Conservation (phyloP, 192 early-diverging fungal genomes). For the Radiomyces spectabilis region DNA sequence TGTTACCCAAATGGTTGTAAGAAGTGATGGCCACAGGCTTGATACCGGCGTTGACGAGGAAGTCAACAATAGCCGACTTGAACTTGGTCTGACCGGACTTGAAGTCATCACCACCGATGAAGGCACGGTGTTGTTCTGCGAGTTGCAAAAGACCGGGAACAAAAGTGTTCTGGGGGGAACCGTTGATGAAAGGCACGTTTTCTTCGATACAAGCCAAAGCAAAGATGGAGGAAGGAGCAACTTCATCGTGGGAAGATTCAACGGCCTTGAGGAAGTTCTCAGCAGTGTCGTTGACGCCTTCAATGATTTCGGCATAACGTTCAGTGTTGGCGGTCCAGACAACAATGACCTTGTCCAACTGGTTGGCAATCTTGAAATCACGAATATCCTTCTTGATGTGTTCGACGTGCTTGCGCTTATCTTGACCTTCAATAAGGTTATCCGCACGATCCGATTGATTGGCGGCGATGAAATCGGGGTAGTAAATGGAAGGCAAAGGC, state of each 20-base stretch:
- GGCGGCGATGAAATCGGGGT: constrained; percentile 98
- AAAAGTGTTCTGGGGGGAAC: constrained; percentile 99
- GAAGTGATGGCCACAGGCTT: constrained; percentile 94
- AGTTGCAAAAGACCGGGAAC: constrained; percentile 91
- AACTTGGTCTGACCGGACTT: constrained; percentile 99
- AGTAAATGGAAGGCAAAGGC: constrained; percentile 96
- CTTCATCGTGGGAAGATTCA: constrained; percentile 74
- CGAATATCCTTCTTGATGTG: constrained; percentile 92
- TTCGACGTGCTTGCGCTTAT: constrained; percentile 90
- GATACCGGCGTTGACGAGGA: constrained; percentile 97
- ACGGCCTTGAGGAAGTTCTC: constrained; percentile 85
- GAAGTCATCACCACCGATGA: constrained; percentile 99
- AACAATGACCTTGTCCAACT: constrained; percentile 89
- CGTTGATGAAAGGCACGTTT: constrained; percentile 95
- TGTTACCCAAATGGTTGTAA: constrained; percentile 99
- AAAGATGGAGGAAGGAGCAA: constrained; percentile 95
- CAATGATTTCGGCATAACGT: constrained; percentile 75
- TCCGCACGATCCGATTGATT: constrained; percentile 97
- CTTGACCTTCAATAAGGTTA: constrained; percentile 74
- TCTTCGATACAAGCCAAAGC: constrained; percentile 95
- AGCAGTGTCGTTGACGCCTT: constrained; percentile 96
- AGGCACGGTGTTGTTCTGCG: constrained; percentile 81
- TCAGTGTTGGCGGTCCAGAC: constrained; percentile 99
- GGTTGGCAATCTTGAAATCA: constrained; percentile 85
- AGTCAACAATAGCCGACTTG: constrained; percentile 98